Conservation (phyloP, 257 asterid genomes). For the Galeopsis tetrahit region DNA sequence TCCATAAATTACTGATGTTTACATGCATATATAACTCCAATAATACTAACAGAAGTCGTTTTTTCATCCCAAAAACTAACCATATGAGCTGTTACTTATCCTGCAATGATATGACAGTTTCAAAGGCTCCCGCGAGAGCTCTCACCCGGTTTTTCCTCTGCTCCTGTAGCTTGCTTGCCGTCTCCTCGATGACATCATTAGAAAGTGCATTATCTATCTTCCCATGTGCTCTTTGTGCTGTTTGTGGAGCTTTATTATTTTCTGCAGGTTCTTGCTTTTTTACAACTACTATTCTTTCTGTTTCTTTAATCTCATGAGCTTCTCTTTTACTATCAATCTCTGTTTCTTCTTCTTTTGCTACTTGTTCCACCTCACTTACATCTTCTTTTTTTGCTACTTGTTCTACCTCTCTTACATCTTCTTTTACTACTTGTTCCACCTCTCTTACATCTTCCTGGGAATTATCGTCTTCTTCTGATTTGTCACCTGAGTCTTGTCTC, state of each 20-base stretch:
- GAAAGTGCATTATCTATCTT: constrained; percentile 47
- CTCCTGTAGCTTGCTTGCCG: constrained; percentile 55
- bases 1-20: constrained; percentile 19
- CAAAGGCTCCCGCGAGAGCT: constrained; percentile 76
- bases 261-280: constrained; percentile 36
- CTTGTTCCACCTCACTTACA: constrained; percentile 28
- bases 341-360: constrained; percentile 23
- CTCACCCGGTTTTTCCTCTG: constrained; percentile 57
- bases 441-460: constrained; percentile 33
- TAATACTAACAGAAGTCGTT: background rate
- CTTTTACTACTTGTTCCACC: constrained; percentile 22
- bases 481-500: constrained; percentile 38
- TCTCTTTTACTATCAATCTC: constrained; percentile 23
- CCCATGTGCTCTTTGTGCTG: constrained; percentile 36
- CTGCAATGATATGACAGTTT: constrained; percentile 60
- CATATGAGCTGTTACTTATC: constrained; percentile 29
- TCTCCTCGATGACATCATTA: constrained; percentile 58
- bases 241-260: constrained; percentile 31
- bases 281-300: constrained; percentile 32
- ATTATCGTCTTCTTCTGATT: constrained; percentile 23
- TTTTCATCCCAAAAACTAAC: background rate
- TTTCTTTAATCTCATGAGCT: constrained; percentile 36
- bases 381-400: constrained; percentile 30
- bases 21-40: constrained; percentile 11
- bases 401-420: constrained; percentile 13